A percentile compares a stretch with the other conserved stretches of the same genome.
Conservation (phyloP, 768 basidiomycete species). For the Guyanaporus albipodus region DNA sequence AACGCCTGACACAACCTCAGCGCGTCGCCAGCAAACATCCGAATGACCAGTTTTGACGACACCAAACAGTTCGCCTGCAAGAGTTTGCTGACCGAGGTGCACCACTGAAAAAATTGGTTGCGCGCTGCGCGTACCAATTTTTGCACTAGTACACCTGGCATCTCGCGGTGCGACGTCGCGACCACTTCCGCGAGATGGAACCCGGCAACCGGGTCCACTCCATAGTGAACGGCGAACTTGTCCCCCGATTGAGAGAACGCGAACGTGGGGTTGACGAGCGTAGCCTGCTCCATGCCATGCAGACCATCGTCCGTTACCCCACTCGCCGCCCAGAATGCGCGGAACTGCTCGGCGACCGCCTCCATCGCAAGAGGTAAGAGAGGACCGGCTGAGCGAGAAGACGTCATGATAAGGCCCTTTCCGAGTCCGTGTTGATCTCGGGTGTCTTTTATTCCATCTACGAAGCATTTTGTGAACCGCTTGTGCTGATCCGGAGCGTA, state of each 20-base stretch:
- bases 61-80: not conserved
- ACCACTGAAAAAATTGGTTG: constrained; percentile 27
- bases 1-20: constrained; percentile 29
- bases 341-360: constrained; percentile 18
- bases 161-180: constrained; percentile 4
- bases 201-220: constrained; percentile 26
- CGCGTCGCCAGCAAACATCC: constrained; percentile 30
- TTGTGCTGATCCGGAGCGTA: constrained; percentile 11
- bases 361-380: constrained; percentile 10
- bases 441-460: constrained; percentile 23
- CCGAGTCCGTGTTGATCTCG: not conserved
- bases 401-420: not conserved
- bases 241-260: constrained; percentile 23
- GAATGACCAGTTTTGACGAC: constrained; percentile 18
- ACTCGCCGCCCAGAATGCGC: constrained; percentile 21
- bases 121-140: constrained; percentile 18
- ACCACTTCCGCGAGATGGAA: constrained; percentile 32
- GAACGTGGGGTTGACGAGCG: constrained; percentile 30
- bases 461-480: constrained; percentile 15
- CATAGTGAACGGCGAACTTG: constrained; percentile 28
- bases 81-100: constrained; percentile 17
- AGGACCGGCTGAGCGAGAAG: constrained; percentile 29
- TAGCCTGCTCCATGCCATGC: constrained; percentile 10
- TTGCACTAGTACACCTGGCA: constrained; percentile 9
- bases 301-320: constrained; percentile 26